phyloP scores from a whole-genome alignment of 2,329 filamentous ascomycete genomes.

The Phaeosphaeria sp. region DNA sequence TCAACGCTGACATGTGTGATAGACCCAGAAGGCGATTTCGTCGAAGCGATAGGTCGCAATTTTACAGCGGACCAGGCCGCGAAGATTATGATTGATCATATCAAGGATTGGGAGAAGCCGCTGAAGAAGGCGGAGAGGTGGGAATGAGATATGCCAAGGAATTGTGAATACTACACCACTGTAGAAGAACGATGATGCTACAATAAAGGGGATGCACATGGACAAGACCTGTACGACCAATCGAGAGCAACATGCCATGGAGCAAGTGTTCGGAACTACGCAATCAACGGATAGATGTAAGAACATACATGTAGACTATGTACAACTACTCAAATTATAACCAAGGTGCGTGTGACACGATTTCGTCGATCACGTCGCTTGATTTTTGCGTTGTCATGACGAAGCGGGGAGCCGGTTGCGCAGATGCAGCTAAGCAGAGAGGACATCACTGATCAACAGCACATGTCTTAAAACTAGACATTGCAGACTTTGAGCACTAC shows the following conservation, averaged over 20 bases:
- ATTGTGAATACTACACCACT: not conserved
- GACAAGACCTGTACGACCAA: not conserved
- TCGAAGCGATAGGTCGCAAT: conserved; percentile 93
- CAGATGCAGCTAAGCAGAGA: conserved; percentile 1
- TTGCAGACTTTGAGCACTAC: not conserved
- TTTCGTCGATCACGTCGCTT: not conserved
- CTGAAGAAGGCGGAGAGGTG: conserved; percentile 55
- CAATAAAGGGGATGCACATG: not conserved
- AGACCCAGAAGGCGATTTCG: conserved; percentile 97
- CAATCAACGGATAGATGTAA: not conserved
- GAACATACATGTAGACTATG: conserved; percentile 3
- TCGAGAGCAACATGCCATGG: not conserved
- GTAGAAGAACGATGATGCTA: not conserved
- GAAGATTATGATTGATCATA: conserved; percentile 82
- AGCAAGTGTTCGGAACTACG: not conserved
- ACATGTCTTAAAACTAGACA: not conserved
- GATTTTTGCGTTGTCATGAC: not conserved
- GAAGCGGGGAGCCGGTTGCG: conserved; percentile 3
- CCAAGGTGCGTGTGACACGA: not conserved
- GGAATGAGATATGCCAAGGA: conserved; percentile 20
- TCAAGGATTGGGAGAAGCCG: conserved; percentile 74
- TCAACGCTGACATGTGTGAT: conserved; percentile 25
- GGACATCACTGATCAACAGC: not conserved
- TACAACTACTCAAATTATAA: not conserved
- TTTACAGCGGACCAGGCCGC: conserved; percentile 88